These are phyloP conservation scores for Penicillium silybi DNA, from an alignment of 495 filamentous ascomycete genomes.

Conservation along the genomic window DNA sequence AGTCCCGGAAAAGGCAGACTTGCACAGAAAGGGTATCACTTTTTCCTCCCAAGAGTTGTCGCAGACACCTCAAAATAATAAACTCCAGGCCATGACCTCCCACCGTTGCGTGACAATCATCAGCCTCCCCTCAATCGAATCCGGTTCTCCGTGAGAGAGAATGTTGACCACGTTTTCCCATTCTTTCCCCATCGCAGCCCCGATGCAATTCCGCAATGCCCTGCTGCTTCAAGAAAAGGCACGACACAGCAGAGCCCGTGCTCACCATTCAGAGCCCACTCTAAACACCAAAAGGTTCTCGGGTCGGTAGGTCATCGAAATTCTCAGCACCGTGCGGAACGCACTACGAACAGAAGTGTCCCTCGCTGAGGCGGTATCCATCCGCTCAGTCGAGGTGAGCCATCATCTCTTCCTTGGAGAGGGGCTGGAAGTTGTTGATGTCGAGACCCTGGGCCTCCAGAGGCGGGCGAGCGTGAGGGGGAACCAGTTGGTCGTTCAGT, in stretches of 20 bases:
- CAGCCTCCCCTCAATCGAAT: slow-evolving; percentile 19
- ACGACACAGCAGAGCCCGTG: slow-evolving; percentile 7
- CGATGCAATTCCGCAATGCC: slow-evolving; percentile 16
- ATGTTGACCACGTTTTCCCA: slow-evolving; percentile 17
- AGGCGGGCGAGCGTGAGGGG: slow-evolving; percentile 69
- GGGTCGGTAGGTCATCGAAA: slow-evolving; percentile 32
- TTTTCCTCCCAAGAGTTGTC: slow-evolving; percentile 48
- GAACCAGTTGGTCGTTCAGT: slow-evolving; percentile 83
- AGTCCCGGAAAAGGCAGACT: slow-evolving; percentile 40
- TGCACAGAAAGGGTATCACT: slow-evolving; percentile 51
- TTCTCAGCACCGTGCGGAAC: slow-evolving; percentile 27
- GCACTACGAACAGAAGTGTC: slow-evolving; percentile 31
- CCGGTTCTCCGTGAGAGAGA: slow-evolving; percentile 30
- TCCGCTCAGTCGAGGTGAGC: slow-evolving; percentile 85
- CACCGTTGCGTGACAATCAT: slow-evolving; percentile 36
- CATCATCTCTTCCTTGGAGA: slow-evolving; percentile 93
- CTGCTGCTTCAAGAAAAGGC: slow-evolving; percentile 9
- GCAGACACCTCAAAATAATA: slow-evolving; percentile 41
- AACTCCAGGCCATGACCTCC: slow-evolving; percentile 42
- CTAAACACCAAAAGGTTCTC: slow-evolving; percentile 31
- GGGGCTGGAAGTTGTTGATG: slow-evolving; percentile 87
- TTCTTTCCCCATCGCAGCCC: slow-evolving; percentile 15
- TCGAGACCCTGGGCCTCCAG: slow-evolving; percentile 78
- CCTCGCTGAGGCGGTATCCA: slow-evolving; percentile 36
- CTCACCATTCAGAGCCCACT: slow-evolving; percentile 30